Conservation (phyloP, 2,329 filamentous ascomycete species). For the Cephalotrichum gorgonifer region DNA sequence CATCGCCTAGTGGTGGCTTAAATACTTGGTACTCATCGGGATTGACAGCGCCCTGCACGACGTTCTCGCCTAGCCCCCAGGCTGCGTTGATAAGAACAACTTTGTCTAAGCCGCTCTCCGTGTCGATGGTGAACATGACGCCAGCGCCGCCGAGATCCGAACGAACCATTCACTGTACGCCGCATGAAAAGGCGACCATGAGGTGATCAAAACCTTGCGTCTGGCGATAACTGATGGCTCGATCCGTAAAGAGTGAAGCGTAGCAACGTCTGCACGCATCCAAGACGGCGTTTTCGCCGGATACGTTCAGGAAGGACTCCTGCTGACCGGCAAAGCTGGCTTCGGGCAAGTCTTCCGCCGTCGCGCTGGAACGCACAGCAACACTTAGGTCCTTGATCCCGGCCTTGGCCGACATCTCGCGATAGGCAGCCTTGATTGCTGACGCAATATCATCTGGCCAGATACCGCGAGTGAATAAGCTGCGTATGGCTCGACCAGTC, state of each 20-base stretch:
- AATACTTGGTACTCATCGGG: constrained; percentile 28
- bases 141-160: constrained; percentile 22
- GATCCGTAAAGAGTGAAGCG: constrained; percentile 25
- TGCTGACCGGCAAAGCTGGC: constrained; percentile 27
- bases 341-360: constrained; percentile 26
- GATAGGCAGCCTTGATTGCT: constrained; percentile 18
- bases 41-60: constrained; percentile 25
- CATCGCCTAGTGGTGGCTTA: constrained; percentile 20
- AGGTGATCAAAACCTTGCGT: constrained; percentile 16
- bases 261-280: constrained; percentile 24
- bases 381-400: constrained; percentile 17
- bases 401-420: constrained; percentile 13
- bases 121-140: constrained; percentile 29
- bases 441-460: constrained; percentile 18
- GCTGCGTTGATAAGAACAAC: constrained; percentile 23
- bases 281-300: constrained; percentile 17
- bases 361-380: constrained; percentile 26
- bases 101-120: constrained; percentile 26
- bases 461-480: constrained; percentile 17
- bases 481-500: constrained; percentile 17
- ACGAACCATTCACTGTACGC: constrained; percentile 19
- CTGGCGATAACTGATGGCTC: constrained; percentile 24
- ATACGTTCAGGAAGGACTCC: constrained; percentile 25
- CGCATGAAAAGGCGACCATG: constrained; percentile 17
- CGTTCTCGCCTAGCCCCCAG: constrained; percentile 26